Percentiles rank a stretch among this genome's conserved stretches.
phyloP scores from a whole-genome alignment of 306 rosid species.

The Mimosa bimucronata region DNA sequence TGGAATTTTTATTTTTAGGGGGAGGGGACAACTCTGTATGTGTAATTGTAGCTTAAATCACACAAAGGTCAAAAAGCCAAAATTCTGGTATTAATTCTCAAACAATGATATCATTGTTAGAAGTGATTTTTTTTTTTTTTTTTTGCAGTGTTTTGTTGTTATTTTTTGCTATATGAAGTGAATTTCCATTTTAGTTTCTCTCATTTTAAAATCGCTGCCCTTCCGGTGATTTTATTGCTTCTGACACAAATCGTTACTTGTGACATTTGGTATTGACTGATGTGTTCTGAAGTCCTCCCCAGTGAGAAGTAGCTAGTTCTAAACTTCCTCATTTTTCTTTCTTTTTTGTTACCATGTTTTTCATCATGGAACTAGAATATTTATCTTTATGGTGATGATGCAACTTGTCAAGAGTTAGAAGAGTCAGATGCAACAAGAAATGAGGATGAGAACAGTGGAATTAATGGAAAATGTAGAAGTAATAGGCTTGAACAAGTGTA shows the following conservation, averaged over 20 bases:
- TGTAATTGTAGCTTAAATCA: conserved; percentile 15
- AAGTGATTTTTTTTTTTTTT: too few relatives aligned
- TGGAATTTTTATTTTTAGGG: neutral
- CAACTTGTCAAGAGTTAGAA: neutral
- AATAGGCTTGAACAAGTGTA: too few relatives aligned
- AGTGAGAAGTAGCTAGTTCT: neutral
- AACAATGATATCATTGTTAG: neutral
- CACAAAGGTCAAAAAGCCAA: neutral
- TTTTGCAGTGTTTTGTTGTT: neutral
- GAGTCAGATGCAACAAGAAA: neutral
- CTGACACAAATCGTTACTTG: neutral
- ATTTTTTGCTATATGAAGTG: neutral
- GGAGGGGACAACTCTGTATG: neutral
- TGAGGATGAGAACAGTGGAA: neutral
- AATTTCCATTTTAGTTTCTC: neutral
- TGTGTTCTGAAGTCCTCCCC: neutral
- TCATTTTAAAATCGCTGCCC: neutral
- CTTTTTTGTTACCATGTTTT: neutral
- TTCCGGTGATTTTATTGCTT: neutral
- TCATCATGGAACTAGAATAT: neutral
- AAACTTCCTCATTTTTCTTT: neutral
- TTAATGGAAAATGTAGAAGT: neutral
- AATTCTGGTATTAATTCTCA: neutral
- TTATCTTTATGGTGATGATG: neutral
- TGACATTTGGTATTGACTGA: neutral